Evolutionary conservation across 73 alveolate species (phyloP).

Genomic region (Paramecium sexaurelia): DNA sequence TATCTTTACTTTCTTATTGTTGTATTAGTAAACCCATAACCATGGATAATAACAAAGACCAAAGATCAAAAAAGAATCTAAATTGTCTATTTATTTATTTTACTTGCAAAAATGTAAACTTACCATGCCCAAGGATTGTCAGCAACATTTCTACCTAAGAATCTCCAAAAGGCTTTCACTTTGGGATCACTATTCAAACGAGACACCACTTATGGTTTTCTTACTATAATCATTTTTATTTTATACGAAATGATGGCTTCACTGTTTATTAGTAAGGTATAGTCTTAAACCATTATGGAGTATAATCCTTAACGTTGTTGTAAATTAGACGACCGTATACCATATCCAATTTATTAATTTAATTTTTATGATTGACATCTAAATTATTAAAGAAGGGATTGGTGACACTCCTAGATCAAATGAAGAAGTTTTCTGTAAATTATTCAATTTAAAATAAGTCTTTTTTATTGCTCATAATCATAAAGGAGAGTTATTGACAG

Average conservation of each 20-base stretch:
- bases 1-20: neutral
- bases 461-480: slow-evolving; percentile 15
- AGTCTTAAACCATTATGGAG: slow-evolving; percentile 69
- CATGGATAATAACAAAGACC: slow-evolving; percentile 42
- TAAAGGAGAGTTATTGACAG: neutral
- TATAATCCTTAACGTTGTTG: slow-evolving; percentile 60
- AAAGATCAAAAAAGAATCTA: slow-evolving; percentile 18
- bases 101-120: slow-evolving; percentile 62
- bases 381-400: slow-evolving; percentile 31
- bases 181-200: slow-evolving; percentile 61
- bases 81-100: neutral
- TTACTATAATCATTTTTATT: neutral
- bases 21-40: slow-evolving; percentile 49
- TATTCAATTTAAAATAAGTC: neutral
- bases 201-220: slow-evolving; percentile 62
- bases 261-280: slow-evolving; percentile 65
- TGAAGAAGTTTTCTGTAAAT: slow-evolving; percentile 48
- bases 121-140: slow-evolving; percentile 66
- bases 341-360: slow-evolving; percentile 36
- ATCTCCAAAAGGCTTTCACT: slow-evolving; percentile 61
- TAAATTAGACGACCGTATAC: slow-evolving; percentile 66
- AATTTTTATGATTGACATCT: neutral
- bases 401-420: slow-evolving; percentile 2
- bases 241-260: slow-evolving; percentile 63
- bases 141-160: slow-evolving; percentile 50